phyloP scores from a whole-genome alignment of 441 rosid species.

The Adansonia gregorii region DNA sequence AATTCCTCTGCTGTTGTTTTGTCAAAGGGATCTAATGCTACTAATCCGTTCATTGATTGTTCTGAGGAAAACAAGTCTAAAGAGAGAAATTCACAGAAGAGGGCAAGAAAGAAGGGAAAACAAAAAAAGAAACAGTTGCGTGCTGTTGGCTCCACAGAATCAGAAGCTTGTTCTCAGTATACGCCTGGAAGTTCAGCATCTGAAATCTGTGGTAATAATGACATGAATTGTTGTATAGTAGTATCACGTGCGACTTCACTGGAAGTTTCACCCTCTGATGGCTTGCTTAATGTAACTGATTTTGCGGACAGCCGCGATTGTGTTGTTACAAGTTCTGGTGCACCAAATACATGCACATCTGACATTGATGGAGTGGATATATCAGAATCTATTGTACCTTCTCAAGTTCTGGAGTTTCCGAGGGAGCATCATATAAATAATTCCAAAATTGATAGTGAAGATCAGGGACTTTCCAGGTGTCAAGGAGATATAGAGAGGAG shows the following conservation, averaged over 20 bases:
- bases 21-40: conserved; percentile 31
- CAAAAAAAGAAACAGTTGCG: conserved; percentile 37
- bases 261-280: conserved; percentile 35
- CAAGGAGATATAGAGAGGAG: conserved; percentile 25
- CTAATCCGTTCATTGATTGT: conserved; percentile 29
- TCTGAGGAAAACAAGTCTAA: conserved; percentile 29
- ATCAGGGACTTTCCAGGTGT: conserved; percentile 19
- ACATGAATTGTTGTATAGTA: conserved; percentile 28
- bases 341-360: conserved; percentile 29
- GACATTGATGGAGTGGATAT: conserved; percentile 25
- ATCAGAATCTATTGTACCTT: conserved; percentile 24
- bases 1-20: conserved; percentile 29
- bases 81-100: conserved; percentile 40
- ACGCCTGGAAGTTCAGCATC: conserved; percentile 31
- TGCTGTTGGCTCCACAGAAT: conserved; percentile 30
- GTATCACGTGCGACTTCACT: conserved; percentile 31
- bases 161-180: conserved; percentile 35
- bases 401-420: conserved; percentile 19
- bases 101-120: conserved; percentile 47
- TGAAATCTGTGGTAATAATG: conserved; percentile 29
- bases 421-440: conserved; percentile 19
- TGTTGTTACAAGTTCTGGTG: conserved; percentile 20
- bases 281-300: conserved; percentile 25
- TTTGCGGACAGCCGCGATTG: conserved; percentile 27
- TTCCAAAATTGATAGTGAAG: conserved; percentile 24